Conservation (phyloP, 1,139 yeast genomes). For the Yamadazyma oceani region DNA sequence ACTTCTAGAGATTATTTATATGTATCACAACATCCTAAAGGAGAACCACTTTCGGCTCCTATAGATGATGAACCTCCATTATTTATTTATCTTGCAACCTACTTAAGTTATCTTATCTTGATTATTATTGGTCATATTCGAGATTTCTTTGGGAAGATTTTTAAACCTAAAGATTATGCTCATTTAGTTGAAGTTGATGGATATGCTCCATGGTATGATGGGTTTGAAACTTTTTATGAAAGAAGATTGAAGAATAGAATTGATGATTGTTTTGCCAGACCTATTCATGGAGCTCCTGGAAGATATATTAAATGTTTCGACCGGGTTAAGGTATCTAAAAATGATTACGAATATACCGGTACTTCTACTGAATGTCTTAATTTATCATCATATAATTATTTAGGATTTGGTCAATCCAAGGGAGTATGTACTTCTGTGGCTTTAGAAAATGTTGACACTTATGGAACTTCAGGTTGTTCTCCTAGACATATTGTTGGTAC, state of each 20-base stretch:
- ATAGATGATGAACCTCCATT: constrained; percentile 86
- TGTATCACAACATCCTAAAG: constrained; percentile 52
- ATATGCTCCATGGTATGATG: constrained; percentile 93
- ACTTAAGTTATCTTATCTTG: constrained; percentile 76
- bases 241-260: constrained; percentile 88
- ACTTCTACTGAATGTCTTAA: constrained; percentile 75
- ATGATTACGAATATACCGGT: constrained; percentile 71
- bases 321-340: constrained; percentile 63
- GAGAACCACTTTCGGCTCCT: constrained; percentile 57
- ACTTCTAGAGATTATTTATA: constrained; percentile 59
- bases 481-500: constrained; percentile 77
- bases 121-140: constrained; percentile 87
- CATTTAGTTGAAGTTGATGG: constrained; percentile 82
- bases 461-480: constrained; percentile 80
- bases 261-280: constrained; percentile 94
- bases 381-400: constrained; percentile 86
- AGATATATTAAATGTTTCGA: constrained; percentile 81
- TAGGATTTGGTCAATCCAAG: constrained; percentile 94
- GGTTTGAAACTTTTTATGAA: constrained; percentile 89
- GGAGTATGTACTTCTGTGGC: constrained; percentile 90
- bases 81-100: constrained; percentile 74
- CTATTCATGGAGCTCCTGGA: constrained; percentile 97
- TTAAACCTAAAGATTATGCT: constrained; percentile 62
- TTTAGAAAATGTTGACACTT: constrained; percentile 56
- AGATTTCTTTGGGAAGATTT: constrained; percentile 80